phyloP scores from a whole-genome alignment of 768 basidiomycete species.

The Russula sp. region DNA sequence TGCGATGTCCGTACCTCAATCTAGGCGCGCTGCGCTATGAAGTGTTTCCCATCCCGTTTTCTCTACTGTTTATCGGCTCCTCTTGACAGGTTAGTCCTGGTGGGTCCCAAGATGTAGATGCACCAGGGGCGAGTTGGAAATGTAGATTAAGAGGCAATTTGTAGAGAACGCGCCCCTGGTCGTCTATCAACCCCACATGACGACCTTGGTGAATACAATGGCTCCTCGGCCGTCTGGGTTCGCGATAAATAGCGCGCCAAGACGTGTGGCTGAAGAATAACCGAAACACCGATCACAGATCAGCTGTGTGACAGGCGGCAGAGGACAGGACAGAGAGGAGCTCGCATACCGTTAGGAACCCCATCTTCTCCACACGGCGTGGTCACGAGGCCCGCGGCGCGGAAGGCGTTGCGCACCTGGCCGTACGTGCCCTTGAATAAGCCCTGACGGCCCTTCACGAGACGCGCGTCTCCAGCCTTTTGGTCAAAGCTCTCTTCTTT shows the following conservation, averaged over 20 bases:
- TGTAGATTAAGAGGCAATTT: not conserved
- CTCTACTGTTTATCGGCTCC: not conserved
- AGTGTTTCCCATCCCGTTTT: not conserved
- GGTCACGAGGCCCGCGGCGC: constrained; percentile 21
- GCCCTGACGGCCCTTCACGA: constrained; percentile 5
- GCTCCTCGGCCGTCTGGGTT: constrained; percentile 17
- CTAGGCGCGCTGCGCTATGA: constrained; percentile 13
- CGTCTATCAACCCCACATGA: constrained; percentile 20
- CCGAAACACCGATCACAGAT: not conserved
- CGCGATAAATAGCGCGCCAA: constrained; percentile 22
- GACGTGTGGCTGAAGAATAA: constrained; percentile 12
- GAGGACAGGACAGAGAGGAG: not conserved
- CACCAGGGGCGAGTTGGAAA: not conserved
- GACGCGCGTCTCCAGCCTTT: not conserved
- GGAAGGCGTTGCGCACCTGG: constrained; percentile 22
- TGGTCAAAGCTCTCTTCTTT: constrained; percentile 4
- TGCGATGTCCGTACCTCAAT: constrained; percentile 9
- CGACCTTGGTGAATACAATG: constrained; percentile 22
- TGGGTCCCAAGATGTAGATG: not conserved
- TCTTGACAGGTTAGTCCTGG: not conserved
- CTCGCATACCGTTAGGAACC: constrained; percentile 16
- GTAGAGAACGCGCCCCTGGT: not conserved
- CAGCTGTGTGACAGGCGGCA: not conserved
- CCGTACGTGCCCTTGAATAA: constrained; percentile 23
- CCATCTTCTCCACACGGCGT: constrained; percentile 21